Base-by-base conservation (phyloP, 2,329 filamentous ascomycete species). In the Ascochyta fabae region DNA sequence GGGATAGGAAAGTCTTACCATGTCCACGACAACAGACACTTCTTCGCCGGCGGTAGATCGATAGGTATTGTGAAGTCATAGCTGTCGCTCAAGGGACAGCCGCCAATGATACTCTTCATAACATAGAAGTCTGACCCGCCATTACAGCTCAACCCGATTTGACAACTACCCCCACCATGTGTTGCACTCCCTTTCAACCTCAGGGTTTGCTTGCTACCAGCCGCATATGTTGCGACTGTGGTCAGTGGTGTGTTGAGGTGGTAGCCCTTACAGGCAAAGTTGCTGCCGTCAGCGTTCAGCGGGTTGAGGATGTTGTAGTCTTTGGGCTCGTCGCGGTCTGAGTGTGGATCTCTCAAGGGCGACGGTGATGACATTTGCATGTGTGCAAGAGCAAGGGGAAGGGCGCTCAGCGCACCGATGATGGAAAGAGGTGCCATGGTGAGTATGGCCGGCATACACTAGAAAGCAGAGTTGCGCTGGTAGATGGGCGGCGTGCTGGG, bases 241-340 rank as follows among this genome's bases (percentile, higher is more conserved):
- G 78, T 73, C 60, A 85, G 85, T 1, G 77, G 67, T 15, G 69
- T 71, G 57, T 84, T 81, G 31, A 74, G 75, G 55, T 84, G 81
- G 49, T 86, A 86, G 10, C 88, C 87, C 79, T 92, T 92, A 84
- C 91, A 95, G 5, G 90, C 88, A 73, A 86, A 95, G 75, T 92
- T 83, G 55, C 81, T 80, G 24, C 88, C 88, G 56, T 81, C 78
- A 19, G 79, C 69, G 2, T 76, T 70, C 43, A 95, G 81, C 3
- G 91, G 91, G 15, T 82, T 81, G 33, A 86, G 90, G 78, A 91
- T 91, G 65, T 83, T 84, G 79, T 89, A 91, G 78, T 93, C 89
- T 70, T 69, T 70, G 15, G 60, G 65, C 39, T 70, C 85, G 81
- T 48, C 64, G 39, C 74, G 75, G 31, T 78, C 71, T 33, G 73